A percentile compares a stretch with the other conserved stretches of the same genome.
phyloP scores from a whole-genome alignment of 352 stramenopile species.

The Globisporangium polare region DNA sequence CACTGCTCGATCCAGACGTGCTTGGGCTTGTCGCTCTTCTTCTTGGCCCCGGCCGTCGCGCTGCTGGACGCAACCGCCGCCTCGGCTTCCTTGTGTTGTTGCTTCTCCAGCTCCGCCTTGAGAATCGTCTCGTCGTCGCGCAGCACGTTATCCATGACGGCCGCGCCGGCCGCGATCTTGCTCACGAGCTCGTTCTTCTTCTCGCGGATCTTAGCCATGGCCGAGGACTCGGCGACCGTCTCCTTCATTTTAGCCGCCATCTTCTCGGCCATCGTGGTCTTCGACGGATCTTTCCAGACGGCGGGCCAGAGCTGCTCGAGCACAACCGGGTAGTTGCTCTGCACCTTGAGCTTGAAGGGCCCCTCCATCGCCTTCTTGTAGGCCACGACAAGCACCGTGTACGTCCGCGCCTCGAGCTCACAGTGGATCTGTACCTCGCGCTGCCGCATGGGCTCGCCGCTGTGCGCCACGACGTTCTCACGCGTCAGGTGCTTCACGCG shows the following conservation, averaged over 20 bases:
- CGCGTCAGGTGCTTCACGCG: slow-evolving; percentile 58
- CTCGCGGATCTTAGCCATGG: slow-evolving; percentile 49
- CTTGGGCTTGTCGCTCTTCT: slow-evolving; percentile 21
- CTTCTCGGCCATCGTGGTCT: slow-evolving; percentile 43
- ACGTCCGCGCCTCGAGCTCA: slow-evolving; percentile 67
- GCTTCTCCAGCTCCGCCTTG: slow-evolving; percentile 48
- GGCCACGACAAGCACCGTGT: slow-evolving; percentile 84
- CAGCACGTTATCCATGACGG: slow-evolving; percentile 65
- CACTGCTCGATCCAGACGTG: slow-evolving; percentile 72
- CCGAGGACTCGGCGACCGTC: slow-evolving; percentile 51
- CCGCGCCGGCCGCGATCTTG: slow-evolving; percentile 61
- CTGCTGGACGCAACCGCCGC: slow-evolving; percentile 1
- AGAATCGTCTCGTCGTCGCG: slow-evolving; percentile 60
- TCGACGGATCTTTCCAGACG: slow-evolving; percentile 58
- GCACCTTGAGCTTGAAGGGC: slow-evolving; percentile 79
- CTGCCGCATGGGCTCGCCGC: slow-evolving; percentile 58
- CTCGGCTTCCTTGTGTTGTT: slow-evolving; percentile 37
- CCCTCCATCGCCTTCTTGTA: slow-evolving; percentile 90
- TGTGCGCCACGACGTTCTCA: slow-evolving; percentile 77
- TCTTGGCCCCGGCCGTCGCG: slow-evolving; percentile 21
- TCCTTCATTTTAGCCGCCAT: slow-evolving; percentile 65
- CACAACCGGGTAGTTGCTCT: slow-evolving; percentile 83
- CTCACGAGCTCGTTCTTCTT: slow-evolving; percentile 70
- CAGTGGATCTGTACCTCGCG: slow-evolving; percentile 81
- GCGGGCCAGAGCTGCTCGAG: slow-evolving; percentile 80